Base-by-base conservation (phyloP, 2,329 filamentous ascomycete species). In the Aureobasidium subglaciale region DNA sequence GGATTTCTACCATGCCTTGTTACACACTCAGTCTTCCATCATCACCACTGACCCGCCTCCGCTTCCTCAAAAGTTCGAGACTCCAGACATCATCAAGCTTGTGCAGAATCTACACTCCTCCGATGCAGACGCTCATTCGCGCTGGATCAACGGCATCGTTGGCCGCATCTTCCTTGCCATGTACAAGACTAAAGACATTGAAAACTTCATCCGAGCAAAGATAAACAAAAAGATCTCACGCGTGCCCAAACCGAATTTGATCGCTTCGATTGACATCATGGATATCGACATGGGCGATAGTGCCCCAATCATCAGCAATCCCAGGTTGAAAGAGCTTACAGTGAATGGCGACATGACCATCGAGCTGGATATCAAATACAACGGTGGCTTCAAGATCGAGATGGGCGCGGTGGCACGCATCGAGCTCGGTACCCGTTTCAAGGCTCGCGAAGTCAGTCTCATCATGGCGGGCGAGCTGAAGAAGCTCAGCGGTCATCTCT, bases 191-290 rank as follows among this genome's bases (percentile, higher is more conserved):
- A 78, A 83, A 8, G 85, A 95, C 58, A 72, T 96, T 15, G 88
- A 95, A 67, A 80, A 85, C 41, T 82, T 88, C 56, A 83, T 99
- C 50, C 81, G 86, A 58, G 82, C 83, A 57, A 96, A 96, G 72
- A 87, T 99, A 60, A 90, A 88, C 20, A 96, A 96, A 73, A 99
- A 99, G 75, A 96, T 99, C 55, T 85, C 91, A 1, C 83, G 93
- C 30, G 92, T 96, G 24, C 93, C 95, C 64, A 91, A 91, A 63
- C 93, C 93, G 0, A 85, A 86, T 2, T 95, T 97, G 64, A 84
- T 99, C 56, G 90, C 88, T 16, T 86, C 86, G 62, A 86, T 99
- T 57, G 80, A 81, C n/a, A 81, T 97, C 41, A 86, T 86, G 61
- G 85, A 83, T 52, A 90, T 99, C 53, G 83, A 95, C 64, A 88